These are phyloP conservation scores for Tricholoma sp. DNA, from an alignment of 768 basidiomycete species.

Conservation along the genomic window DNA sequence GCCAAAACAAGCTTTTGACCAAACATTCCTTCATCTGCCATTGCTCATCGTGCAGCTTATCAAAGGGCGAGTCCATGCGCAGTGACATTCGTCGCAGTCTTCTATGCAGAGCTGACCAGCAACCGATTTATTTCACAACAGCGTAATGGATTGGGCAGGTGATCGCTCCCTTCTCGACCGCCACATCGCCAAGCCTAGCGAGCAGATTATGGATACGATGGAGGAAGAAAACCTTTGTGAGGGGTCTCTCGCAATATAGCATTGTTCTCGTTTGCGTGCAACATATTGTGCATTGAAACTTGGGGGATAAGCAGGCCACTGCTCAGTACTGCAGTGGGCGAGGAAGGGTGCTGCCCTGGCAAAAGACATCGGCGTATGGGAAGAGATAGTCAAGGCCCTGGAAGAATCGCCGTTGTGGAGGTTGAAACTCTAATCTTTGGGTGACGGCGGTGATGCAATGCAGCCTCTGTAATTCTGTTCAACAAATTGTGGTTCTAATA, in stretches of 20 bases:
- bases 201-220: not conserved
- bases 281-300: not conserved
- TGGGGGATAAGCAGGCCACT: not conserved
- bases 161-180: not conserved
- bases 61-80: not conserved
- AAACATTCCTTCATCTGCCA: not conserved
- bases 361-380: not conserved
- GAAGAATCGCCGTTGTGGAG: not conserved
- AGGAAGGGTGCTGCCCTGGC: not conserved
- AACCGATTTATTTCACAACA: not conserved
- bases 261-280: not conserved
- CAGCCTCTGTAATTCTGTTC: no score
- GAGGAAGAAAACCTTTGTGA: not conserved
- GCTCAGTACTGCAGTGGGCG: not conserved
- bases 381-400: not conserved
- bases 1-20: not conserved
- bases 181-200: constrained; percentile 2
- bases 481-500: no score
- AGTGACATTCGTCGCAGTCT: constrained; percentile 1
- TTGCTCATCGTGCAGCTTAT: not conserved
- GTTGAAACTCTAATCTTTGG: no score
- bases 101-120: not conserved
- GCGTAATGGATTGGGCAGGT: not conserved
- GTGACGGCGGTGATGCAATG: no score
- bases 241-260: not conserved